phyloP scores from a whole-genome alignment of 208 protist genomes.

The Leishmania lainsoni region DNA sequence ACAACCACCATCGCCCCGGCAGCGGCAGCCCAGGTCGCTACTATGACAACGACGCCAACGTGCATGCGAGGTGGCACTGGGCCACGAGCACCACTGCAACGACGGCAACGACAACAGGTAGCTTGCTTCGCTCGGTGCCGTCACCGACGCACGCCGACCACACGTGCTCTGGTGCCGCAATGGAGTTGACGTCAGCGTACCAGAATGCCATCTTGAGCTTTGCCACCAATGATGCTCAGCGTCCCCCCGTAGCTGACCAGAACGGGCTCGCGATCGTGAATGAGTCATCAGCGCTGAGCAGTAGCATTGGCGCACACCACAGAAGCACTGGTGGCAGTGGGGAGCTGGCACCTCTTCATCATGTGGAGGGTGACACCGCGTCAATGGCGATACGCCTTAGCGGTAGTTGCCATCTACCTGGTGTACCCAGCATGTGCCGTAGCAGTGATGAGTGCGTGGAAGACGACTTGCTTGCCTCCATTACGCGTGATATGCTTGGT shows the following conservation, averaged over 20 bases:
- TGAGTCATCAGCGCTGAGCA: background rate
- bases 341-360: background rate
- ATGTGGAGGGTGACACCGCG: background rate
- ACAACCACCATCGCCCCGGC: background rate
- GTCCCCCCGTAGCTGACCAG: background rate
- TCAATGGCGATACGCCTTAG: background rate
- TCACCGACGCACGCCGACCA: background rate
- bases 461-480: background rate
- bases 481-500: constrained; percentile 6
- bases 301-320: background rate
- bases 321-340: background rate
- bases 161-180: background rate
- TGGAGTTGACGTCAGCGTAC: background rate
- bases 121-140: background rate
- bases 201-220: background rate
- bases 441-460: background rate
- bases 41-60: background rate
- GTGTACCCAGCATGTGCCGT: background rate
- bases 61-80: background rate
- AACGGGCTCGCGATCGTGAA: background rate
- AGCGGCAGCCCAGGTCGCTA: background rate
- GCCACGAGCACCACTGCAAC: background rate
- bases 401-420: background rate
- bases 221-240: background rate
- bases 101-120: background rate